Evolutionary conservation across 2,329 filamentous ascomycete genomes (phyloP).

Genomic region (Aspergillus sp.): DNA sequence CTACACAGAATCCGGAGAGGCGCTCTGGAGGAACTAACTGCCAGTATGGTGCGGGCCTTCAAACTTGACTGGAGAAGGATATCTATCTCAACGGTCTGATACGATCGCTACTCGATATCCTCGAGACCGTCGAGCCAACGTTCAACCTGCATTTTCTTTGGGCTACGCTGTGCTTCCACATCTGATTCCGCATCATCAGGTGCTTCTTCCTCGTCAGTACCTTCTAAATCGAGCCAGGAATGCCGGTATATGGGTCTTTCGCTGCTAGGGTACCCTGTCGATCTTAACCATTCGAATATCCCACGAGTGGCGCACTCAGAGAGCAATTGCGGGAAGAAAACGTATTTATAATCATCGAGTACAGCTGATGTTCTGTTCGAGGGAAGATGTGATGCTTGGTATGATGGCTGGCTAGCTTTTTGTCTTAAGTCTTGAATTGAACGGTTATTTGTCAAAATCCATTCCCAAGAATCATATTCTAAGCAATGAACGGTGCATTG

Average conservation of each 20-base stretch:
- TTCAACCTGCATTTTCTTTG: no score
- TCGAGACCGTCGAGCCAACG: no score
- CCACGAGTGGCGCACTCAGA: conserved; percentile 16
- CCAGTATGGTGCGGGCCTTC: no score
- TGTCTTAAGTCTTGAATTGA: not conserved
- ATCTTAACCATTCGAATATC: conserved; percentile 21
- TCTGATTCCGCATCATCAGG: no score
- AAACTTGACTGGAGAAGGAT: no score
- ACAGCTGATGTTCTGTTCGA: not conserved
- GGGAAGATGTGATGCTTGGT: not conserved
- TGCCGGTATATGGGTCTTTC: conserved; percentile 20
- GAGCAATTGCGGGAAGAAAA: not conserved
- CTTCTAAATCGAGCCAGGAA: conserved; percentile 20
- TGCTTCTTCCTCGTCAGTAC: conserved; percentile 14
- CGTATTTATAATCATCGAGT: not conserved
- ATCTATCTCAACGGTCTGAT: no score
- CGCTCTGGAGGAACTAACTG: no score
- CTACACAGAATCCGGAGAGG: no score
- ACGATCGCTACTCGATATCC: no score
- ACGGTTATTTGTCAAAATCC: conserved; percentile 12
- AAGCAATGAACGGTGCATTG: conserved; percentile 18
- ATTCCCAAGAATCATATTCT: conserved; percentile 23
- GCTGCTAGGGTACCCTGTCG: conserved; percentile 16
- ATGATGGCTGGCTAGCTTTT: not conserved
- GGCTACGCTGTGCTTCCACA: no score